Evolutionary conservation across 306 rosid genomes (phyloP).

Genomic region (Sicyos edulis): DNA sequence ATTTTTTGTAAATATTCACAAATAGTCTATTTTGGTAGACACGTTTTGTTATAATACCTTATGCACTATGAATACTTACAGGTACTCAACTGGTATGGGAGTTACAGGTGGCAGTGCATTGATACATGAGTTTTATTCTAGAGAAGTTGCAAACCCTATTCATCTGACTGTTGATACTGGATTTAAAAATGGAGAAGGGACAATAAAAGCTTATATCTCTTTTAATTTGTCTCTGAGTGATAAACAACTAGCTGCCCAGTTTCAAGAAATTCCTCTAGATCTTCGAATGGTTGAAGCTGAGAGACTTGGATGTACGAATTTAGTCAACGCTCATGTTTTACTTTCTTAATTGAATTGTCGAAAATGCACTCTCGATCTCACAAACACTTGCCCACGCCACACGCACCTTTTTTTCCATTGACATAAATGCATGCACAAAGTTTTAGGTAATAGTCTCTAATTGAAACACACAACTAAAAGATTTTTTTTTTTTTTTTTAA

Average conservation of each 20-base stretch:
- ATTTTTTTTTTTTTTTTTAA: too few species aligned
- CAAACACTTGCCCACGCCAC: neutral
- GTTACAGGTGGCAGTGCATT: slow-evolving; percentile 80
- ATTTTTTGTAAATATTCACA: neutral
- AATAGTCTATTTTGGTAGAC: neutral
- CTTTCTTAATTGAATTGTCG: neutral
- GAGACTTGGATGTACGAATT: slow-evolving; percentile 67
- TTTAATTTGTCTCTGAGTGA: slow-evolving; percentile 78
- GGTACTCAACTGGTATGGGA: slow-evolving; percentile 94
- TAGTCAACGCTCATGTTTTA: neutral
- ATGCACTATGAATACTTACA: slow-evolving; percentile 24
- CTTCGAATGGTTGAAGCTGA: slow-evolving; percentile 93
- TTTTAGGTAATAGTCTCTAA: neutral
- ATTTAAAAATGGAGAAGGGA: slow-evolving; percentile 59
- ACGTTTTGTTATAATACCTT: neutral
- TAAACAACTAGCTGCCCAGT: slow-evolving; percentile 86
- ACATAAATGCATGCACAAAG: neutral
- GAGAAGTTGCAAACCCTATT: slow-evolving; percentile 76
- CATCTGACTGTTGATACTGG: slow-evolving; percentile 95
- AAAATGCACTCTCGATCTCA: neutral
- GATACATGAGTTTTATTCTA: slow-evolving; percentile 88
- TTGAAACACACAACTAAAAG: too few species aligned
- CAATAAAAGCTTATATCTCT: slow-evolving; percentile 66
- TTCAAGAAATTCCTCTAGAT: slow-evolving; percentile 90
- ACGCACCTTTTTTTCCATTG: neutral